Base-by-base conservation (phyloP, 2,329 filamentous ascomycete genomes). In the Cladorrhinum sp. region DNA sequence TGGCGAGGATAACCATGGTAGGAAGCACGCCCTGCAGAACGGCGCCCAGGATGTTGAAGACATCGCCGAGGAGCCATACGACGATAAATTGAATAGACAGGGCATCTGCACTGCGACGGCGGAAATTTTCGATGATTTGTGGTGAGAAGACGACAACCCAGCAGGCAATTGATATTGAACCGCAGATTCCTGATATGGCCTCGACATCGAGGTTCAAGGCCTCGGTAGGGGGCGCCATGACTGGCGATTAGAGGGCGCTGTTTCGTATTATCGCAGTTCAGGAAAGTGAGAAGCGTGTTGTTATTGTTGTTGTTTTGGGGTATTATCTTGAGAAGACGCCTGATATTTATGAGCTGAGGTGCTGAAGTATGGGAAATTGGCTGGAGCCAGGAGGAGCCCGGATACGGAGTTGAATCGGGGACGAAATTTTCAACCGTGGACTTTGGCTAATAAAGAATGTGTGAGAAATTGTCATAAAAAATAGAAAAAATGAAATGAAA, bases 61-160 rank as follows among this genome's bases (percentile, higher is more conserved):
- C 87, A 86, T 99, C 95, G 56, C 95, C 95, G 1, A 88, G 81
- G 1, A 97, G 83, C 95, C 95, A 99, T 69, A 96, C 85, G 62
- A 96, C 87, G 71, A 98, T 87, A 78, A 98, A 99, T 59, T 93
- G 88, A 13, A 97, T 84, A 0, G 91, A 96, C 1, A 98, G 81
- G 2, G 92, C 93, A 72, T 97, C 92, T 60, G 92, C 91, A 45
- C 90, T 96, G 66, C 85, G 80, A 59, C 92, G 85, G 64, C 87
- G 88, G 77, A 96, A 97, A 73, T 97, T 97, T 71, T 96, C 92
- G 68, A 96, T 88, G 68, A 99, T 97, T 69, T 99, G 95, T 1
- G 95, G 95, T 0, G 92, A 95, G 78, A 97, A 99, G 60, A 99
- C 95, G 36, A 98, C 91, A 60, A 98, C 90, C 95, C 95, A 97